Evolutionary conservation across 371 early-diverging fungal genomes (phyloP).

Genomic region (Massospora cicadina): DNA sequence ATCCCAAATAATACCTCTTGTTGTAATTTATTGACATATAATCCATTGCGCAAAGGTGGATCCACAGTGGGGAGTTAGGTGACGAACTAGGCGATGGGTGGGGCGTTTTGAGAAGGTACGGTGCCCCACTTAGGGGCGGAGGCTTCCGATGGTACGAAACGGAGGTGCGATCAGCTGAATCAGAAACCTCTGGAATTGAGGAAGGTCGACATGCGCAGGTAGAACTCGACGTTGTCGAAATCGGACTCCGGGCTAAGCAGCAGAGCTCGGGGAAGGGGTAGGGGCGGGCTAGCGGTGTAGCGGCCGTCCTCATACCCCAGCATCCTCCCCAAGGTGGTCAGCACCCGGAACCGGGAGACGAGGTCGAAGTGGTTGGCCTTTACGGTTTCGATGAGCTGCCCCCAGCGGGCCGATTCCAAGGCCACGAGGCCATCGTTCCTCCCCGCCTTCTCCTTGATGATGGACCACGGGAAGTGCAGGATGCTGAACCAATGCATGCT

Average conservation of each 20-base stretch:
- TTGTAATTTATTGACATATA: no score
- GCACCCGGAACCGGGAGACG: conserved; percentile 29
- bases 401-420: conserved; percentile 64
- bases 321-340: background rate
- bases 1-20: no score
- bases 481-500: conserved; percentile 16
- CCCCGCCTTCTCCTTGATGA: conserved; percentile 60
- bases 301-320: background rate
- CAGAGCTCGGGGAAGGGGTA: background rate
- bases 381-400: conserved; percentile 58
- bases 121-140: no score
- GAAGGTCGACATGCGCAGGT: background rate
- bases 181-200: conserved; percentile 2
- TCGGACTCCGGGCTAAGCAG: background rate
- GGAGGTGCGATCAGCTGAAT: background rate
- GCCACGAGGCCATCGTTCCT: conserved; percentile 85
- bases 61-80: no score
- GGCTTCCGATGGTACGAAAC: no score
- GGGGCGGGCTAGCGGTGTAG: background rate
- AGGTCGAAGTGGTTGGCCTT: conserved; percentile 75
- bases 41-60: no score
- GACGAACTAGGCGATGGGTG: no score
- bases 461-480: conserved; percentile 19
- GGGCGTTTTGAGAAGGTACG: no score
- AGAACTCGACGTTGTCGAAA: conserved; percentile 8